Percentiles rank a stretch among this genome's conserved stretches.
Evolutionary conservation across 768 basidiomycete species (phyloP).

Genomic region (Exsudoporus frostii): DNA sequence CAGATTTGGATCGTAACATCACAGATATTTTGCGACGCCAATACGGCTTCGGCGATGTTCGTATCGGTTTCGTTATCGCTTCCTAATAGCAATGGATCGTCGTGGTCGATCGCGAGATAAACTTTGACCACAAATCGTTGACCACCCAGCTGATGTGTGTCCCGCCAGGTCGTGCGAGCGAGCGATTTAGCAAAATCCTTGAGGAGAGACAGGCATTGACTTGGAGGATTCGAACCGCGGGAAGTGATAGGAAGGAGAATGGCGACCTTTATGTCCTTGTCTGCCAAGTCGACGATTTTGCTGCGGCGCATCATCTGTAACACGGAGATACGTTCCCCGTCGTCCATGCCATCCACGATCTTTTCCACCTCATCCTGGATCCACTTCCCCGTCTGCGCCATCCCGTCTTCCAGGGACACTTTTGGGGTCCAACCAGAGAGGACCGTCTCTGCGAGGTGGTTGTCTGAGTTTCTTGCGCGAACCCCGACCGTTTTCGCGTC

Average conservation of each 20-base stretch:
- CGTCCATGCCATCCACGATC: slow-evolving; percentile 3
- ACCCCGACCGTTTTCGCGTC: slow-evolving; percentile 43
- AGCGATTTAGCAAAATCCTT: slow-evolving; percentile 43
- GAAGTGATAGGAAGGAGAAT: slow-evolving; percentile 60
- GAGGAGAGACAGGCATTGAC: slow-evolving; percentile 43
- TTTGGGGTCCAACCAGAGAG: slow-evolving; percentile 43
- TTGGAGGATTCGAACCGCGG: slow-evolving; percentile 34
- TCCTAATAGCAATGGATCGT: slow-evolving; percentile 41
- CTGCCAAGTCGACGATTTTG: slow-evolving; percentile 37
- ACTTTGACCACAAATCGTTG: slow-evolving; percentile 37
- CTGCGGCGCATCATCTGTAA: slow-evolving; percentile 34
- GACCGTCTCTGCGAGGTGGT: slow-evolving; percentile 30
- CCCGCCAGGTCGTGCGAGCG: slow-evolving; percentile 43
- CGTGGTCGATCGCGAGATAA: slow-evolving; percentile 53
- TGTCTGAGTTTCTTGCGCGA: slow-evolving; percentile 50
- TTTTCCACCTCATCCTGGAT: slow-evolving; percentile 39
- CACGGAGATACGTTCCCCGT: slow-evolving; percentile 6
- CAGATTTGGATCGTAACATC: slow-evolving; percentile 38
- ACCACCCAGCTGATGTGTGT: slow-evolving; percentile 33
- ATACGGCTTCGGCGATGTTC: slow-evolving; percentile 36
- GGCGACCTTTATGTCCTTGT: slow-evolving; percentile 41
- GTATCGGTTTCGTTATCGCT: slow-evolving; percentile 4
- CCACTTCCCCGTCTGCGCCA: slow-evolving; percentile 47
- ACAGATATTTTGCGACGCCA: slow-evolving; percentile 37
- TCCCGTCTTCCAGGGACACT: slow-evolving; percentile 43